Evolutionary conservation across 176 grass and related monocot genomes (phyloP), one percentile per base, ranked within the genome.

Genomic region (Triticum dicoccoides): DNA sequence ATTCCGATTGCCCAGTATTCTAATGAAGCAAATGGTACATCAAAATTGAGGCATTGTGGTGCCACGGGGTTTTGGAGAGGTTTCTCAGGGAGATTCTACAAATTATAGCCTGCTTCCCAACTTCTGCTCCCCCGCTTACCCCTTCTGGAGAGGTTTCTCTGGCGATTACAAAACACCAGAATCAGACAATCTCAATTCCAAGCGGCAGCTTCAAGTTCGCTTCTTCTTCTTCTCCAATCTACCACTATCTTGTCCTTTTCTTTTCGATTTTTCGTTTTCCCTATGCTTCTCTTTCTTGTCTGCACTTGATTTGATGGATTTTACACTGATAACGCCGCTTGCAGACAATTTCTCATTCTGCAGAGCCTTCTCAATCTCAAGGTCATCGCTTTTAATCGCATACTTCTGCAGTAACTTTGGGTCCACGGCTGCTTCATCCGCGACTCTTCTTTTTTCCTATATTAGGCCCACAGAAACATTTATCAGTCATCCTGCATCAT

Each of bases 241-340:
- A 8, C 89, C 83, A 20, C 93, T 84, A 27, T 94, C 92, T 80
- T 80, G 44, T 88, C 88, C 92, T 91, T 94, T 96, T 59, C 97
- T 89, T 89, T 96, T 98, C 4, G 75, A 80, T 79, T 88, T 92
- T 45, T 77, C 71, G 11, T 13, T 61, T 69, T 89, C 86, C 70
- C 79, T 87, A 49, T 69, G 37, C 70, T 88, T 95, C 62, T 80
- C 83, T 38, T 89, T 83, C 82, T 94, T 96, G 24, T 91, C 85
- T 0, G 63, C 45, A 29, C 73, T 88, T 21, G 80, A 51, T 67
- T 76, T 98, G 80, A 64, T 92, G 39, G 93, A 94, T 89, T 94
- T 94, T 59, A 98, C 86, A 67, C 94, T 98, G 44, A 98, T 85
- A 63, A 98, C 76, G 12, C 97, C 92, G 47, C 92, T 98, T 18